Conservation (phyloP, 305 asterid genomes). For the Petunia hybrid region DNA sequence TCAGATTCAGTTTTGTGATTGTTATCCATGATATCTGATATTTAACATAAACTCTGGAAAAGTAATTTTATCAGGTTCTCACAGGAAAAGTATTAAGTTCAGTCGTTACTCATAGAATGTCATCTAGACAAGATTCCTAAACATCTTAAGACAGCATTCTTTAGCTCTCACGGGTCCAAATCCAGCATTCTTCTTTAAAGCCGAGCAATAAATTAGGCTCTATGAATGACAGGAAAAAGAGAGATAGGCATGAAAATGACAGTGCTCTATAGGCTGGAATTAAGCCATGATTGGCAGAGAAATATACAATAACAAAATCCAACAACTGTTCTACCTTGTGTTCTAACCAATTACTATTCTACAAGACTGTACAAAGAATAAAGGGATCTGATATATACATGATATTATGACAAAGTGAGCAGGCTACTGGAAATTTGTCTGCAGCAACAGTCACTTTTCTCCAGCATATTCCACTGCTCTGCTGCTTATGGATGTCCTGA, state of each 20-base stretch:
- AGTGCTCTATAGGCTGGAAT: neutral
- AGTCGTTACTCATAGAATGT: too few species aligned
- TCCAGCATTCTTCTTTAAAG: neutral
- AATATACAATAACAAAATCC: neutral
- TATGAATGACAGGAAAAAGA: neutral
- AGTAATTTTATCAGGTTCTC: too few species aligned
- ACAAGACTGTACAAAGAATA: neutral
- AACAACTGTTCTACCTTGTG: neutral
- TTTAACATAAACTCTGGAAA: too few species aligned
- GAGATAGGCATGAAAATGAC: neutral
- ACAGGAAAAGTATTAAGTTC: too few species aligned
- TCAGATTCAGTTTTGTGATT: too few species aligned
- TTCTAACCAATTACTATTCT: neutral
- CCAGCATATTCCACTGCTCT: neutral
- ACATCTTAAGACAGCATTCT: too few species aligned
- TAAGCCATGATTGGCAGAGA: neutral
- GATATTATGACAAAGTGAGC: slow-evolving; percentile 1
- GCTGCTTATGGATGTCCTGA: slow-evolving; percentile 17
- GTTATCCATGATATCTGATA: too few species aligned
- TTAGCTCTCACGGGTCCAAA: neutral
- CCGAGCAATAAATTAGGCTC: neutral
- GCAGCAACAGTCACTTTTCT: slow-evolving; percentile 4
- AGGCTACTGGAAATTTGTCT: neutral
- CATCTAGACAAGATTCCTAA: too few species aligned
- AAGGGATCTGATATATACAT: neutral